Conservation (phyloP, 108 stramenopile genomes). For the Skeletonema potamos region DNA sequence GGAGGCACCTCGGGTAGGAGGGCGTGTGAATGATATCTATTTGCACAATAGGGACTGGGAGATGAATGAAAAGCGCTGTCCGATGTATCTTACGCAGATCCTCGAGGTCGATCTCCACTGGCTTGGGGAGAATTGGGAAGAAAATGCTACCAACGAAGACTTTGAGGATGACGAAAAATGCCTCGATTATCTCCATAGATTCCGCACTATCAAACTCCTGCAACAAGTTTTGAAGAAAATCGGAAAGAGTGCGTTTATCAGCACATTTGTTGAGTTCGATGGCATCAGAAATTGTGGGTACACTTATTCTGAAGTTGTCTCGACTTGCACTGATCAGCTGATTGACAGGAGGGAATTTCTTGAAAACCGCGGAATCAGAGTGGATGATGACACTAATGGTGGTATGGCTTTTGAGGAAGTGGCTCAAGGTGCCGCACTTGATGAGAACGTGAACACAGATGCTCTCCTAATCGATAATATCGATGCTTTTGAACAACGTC, state of each 20-base stretch:
- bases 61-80: constrained; percentile 3
- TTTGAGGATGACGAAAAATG: constrained; percentile 9
- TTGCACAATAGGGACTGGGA: constrained; percentile 6
- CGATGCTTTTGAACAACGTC: constrained; percentile 2
- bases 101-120: constrained; percentile 4
- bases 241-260: neutral
- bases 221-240: neutral
- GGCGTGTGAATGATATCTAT: neutral
- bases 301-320: neutral
- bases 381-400: neutral
- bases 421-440: neutral
- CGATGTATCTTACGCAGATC: constrained; percentile 6
- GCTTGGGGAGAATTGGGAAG: constrained; percentile 5
- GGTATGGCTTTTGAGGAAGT: neutral
- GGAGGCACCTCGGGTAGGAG: neutral
- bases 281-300: constrained; percentile 3
- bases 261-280: neutral
- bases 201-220: neutral
- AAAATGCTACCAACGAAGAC: constrained; percentile 5
- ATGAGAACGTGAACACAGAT: neutral
- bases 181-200: constrained; percentile 3
- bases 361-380: neutral
- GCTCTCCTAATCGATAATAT: neutral
- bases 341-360: constrained; percentile 2
- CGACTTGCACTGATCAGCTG: constrained; percentile 4